Conservation (phyloP, 78 protist genomes). For the Bigelowiella natans region DNA sequence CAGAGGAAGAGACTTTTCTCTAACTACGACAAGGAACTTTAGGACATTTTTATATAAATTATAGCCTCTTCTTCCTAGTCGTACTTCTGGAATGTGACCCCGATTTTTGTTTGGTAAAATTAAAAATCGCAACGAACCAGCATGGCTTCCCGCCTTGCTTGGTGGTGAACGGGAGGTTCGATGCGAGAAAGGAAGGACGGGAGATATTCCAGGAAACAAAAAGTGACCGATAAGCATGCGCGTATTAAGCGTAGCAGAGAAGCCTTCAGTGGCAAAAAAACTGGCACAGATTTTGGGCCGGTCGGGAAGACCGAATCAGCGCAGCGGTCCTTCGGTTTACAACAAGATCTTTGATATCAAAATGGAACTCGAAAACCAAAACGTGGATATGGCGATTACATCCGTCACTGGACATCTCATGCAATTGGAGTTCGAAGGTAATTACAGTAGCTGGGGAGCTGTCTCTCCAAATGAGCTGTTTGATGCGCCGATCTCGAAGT, state of each 20-base stretch:
- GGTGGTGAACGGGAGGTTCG: too few species aligned
- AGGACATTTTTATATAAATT: too few species aligned
- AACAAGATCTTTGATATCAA: constrained; percentile 23
- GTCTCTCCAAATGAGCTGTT: constrained; percentile 58
- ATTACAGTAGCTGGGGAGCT: constrained; percentile 40
- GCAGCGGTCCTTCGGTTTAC: constrained; percentile 1
- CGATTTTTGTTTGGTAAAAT: too few species aligned
- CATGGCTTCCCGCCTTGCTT: too few species aligned
- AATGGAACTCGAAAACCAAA: not conserved
- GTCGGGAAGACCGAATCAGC: not conserved
- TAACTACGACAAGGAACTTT: too few species aligned
- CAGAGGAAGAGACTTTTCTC: too few species aligned
- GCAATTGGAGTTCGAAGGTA: constrained; percentile 50
- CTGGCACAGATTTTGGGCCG: constrained; percentile 56
- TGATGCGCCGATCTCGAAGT: constrained; percentile 45
- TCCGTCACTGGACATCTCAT: constrained; percentile 82
- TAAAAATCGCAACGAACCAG: too few species aligned
- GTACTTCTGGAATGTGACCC: too few species aligned
- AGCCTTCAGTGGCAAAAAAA: constrained; percentile 88
- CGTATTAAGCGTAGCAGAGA: constrained; percentile 88
- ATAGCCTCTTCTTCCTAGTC: too few species aligned
- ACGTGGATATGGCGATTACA: constrained; percentile 58
- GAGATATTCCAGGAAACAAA: too few species aligned
- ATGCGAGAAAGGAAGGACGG: too few species aligned
- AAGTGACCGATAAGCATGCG: too few species aligned